Evolutionary conservation across 345 rosid genomes (phyloP).

Genomic region (Orychophragmus violaceus): DNA sequence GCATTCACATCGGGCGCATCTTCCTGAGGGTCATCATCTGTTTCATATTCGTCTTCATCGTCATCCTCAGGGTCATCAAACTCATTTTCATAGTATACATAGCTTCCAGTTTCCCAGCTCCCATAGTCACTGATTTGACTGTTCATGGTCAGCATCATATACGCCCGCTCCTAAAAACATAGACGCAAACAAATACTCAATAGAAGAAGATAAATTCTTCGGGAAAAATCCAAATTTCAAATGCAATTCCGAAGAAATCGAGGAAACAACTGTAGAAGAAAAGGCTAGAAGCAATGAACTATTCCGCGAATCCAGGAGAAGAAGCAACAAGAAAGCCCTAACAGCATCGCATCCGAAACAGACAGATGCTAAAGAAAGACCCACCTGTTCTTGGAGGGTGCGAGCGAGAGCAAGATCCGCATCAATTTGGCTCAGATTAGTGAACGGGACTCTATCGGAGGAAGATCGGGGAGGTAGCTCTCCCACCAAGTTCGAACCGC

Average conservation of each 20-base stretch:
- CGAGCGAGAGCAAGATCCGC: conserved; percentile 95
- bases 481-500: conserved; percentile 23
- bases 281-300: too few relatives aligned
- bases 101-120: conserved; percentile 79
- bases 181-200: not conserved
- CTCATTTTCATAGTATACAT: conserved; percentile 57
- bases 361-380: not conserved
- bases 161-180: conserved; percentile 66
- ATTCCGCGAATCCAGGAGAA: not conserved
- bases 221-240: not conserved
- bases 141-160: conserved; percentile 76
- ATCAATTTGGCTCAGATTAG: conserved; percentile 74
- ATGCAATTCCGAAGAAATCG: too few relatives aligned
- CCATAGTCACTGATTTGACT: conserved; percentile 67
- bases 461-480: conserved; percentile 36
- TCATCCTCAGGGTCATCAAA: conserved; percentile 50
- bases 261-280: too few relatives aligned
- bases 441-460: conserved; percentile 65
- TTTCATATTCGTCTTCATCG: conserved; percentile 31
- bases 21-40: conserved; percentile 40
- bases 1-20: conserved; percentile 61
- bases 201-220: too few relatives aligned
- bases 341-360: not conserved
- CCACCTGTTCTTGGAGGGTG: conserved; percentile 85
- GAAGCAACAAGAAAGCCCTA: not conserved